Evolutionary conservation across 106 monocot species (phyloP), one percentile per base, ranked within the genome.

Genomic region (Xerophyta viscosa): DNA sequence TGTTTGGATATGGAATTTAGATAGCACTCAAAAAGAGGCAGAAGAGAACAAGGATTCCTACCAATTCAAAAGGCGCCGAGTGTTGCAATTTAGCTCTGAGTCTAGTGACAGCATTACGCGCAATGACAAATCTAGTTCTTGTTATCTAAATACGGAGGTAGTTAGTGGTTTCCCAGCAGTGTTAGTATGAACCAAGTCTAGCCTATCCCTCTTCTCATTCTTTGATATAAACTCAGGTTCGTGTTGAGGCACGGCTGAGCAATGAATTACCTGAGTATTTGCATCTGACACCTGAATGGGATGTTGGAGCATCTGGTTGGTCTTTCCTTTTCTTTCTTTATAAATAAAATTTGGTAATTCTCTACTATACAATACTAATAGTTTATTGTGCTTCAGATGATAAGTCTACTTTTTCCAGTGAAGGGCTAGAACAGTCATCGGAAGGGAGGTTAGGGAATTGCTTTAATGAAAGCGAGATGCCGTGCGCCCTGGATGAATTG

Each of bases 21-120:
- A 72, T 31, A 54, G 66, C 46, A 28, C 29, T 4, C 50, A 29
- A 50, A 90, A 92, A 42, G 25, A 1, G 2, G 23, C 51, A 22
- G 91, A 71, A 27, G 80, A 75, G 33, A 75, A 46, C 33, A 52
- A 43, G 41, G 81, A 78, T 58, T 63, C 68, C 59, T 89, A 71
- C 6, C 81, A 75, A 42, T 12, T 58, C 4, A 98, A 89, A 60
- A 70, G 98, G 53, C 70, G 98, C 54, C 81, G 98, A 46, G 79
- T 89, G 79, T 76, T 98, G 45, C 86, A 82, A 43, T 98, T 82
- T 54, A 65, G 65, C 60, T 63, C 70, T 18, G 68, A 80, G 48
- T 37, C 33, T 61, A 66, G 21, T 50, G 85, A 85, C 29, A 55
- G 15, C 18, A 29, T 3, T 19, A 57, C 58, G 50, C 36, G 25